Conservation (phyloP, 768 basidiomycete species). For the Lyophyllum atratum region DNA sequence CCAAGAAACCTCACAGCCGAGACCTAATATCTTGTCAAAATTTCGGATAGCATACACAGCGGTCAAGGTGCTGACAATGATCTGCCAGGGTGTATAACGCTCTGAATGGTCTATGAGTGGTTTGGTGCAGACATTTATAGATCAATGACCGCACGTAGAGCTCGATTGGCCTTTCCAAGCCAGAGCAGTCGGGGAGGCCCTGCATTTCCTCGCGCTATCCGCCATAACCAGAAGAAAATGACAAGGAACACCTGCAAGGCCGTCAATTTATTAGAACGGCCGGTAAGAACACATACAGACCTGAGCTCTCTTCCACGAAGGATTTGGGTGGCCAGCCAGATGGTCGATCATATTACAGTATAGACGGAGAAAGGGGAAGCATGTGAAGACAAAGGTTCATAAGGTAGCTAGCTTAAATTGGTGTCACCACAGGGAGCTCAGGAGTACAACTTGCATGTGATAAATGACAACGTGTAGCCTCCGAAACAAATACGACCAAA, state of each 20-base stretch:
- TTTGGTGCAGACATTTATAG: background rate
- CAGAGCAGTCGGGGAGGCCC: slow-evolving; percentile 68
- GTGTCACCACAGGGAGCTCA: too few relatives aligned
- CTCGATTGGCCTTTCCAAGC: slow-evolving; percentile 59
- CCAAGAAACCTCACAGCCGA: slow-evolving; percentile 61
- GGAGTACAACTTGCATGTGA: slow-evolving; percentile 25
- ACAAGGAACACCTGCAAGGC: slow-evolving; percentile 78
- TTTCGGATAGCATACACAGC: slow-evolving; percentile 82
- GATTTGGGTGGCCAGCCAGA: slow-evolving; percentile 81
- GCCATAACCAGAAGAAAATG: slow-evolving; percentile 89
- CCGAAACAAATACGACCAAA: slow-evolving; percentile 1
- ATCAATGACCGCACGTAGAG: slow-evolving; percentile 49
- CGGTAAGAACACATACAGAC: slow-evolving; percentile 34
- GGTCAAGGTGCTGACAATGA: slow-evolving; percentile 85
- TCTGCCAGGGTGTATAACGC: slow-evolving; percentile 95
- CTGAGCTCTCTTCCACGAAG: slow-evolving; percentile 88
- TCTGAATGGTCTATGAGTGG: slow-evolving; percentile 37
- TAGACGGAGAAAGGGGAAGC: slow-evolving; percentile 4
- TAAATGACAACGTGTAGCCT: background rate
- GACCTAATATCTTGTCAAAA: slow-evolving; percentile 81
- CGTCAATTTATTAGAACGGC: background rate
- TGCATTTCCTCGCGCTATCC: slow-evolving; percentile 66
- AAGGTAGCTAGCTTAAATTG: background rate
- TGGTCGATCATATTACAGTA: slow-evolving; percentile 83
- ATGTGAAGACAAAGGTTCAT: slow-evolving; percentile 8